Evolutionary conservation across 768 basidiomycete genomes (phyloP).

Genomic region (Lentinula guzmanii): DNA sequence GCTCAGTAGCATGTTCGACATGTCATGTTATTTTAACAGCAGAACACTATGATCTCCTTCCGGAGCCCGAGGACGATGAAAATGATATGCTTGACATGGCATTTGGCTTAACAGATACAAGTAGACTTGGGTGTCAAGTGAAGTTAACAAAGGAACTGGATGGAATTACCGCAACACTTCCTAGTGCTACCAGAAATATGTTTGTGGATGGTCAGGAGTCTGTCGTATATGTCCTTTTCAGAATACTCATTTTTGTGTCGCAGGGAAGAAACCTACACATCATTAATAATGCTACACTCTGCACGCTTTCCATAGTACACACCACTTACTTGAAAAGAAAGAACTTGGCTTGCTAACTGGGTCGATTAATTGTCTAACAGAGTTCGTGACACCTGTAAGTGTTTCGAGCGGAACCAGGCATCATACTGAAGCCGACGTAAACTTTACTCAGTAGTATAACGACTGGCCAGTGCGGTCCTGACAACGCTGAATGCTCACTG

Average conservation of each 20-base stretch:
- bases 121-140: conserved; percentile 73
- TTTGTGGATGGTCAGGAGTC: conserved; percentile 78
- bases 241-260: neutral
- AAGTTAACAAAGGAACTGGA: conserved; percentile 75
- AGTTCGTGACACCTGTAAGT: no score
- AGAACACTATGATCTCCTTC: conserved; percentile 79
- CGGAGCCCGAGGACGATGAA: conserved; percentile 96
- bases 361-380: no score
- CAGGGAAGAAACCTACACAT: conserved; percentile 46
- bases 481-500: no score
- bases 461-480: no score
- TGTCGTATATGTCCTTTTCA: neutral
- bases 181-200: conserved; percentile 94
- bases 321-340: neutral
- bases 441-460: no score
- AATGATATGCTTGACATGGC: conserved; percentile 99
- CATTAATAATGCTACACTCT: neutral
- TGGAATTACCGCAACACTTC: conserved; percentile 79
- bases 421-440: no score
- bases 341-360: no score
- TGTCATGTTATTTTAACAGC: conserved; percentile 88
- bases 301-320: neutral
- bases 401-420: no score
- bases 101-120: conserved; percentile 94
- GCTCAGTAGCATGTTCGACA: conserved; percentile 94